A percentile compares a stretch with the other conserved stretches of the same genome.
phyloP scores from a whole-genome alignment of 2,329 filamentous ascomycete genomes.

The Aspergillus sp. region DNA sequence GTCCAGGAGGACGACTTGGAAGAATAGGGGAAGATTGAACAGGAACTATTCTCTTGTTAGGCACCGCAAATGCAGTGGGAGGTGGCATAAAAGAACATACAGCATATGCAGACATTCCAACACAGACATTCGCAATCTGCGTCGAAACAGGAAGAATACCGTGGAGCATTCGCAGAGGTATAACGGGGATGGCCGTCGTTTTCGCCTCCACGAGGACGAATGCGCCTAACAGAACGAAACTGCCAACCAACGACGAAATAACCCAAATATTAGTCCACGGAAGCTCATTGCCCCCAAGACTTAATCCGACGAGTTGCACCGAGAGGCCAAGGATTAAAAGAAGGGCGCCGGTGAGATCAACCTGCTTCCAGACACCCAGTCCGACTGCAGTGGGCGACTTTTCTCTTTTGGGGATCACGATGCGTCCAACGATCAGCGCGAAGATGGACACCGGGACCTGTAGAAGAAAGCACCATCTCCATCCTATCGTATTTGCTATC shows the following conservation, averaged over 20 bases:
- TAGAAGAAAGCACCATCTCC: slow-evolving; percentile 56
- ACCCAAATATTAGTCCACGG: slow-evolving; percentile 47
- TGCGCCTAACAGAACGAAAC: slow-evolving; percentile 35
- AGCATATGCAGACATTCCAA: slow-evolving; percentile 62
- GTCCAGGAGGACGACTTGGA: slow-evolving; percentile 43
- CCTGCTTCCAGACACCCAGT: slow-evolving; percentile 49
- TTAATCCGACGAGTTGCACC: slow-evolving; percentile 50
- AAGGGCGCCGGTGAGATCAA: slow-evolving; percentile 60
- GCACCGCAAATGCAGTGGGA: background rate
- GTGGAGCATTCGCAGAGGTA: slow-evolving; percentile 53
- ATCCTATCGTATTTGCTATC: slow-evolving; percentile 46
- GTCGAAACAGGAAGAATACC: slow-evolving; percentile 56
- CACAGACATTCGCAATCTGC: slow-evolving; percentile 60
- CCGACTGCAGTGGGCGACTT: background rate
- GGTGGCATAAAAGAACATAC: slow-evolving; percentile 41
- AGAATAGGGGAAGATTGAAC: slow-evolving; percentile 50
- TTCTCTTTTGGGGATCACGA: slow-evolving; percentile 52
- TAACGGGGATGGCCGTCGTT: slow-evolving; percentile 45
- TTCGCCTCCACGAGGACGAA: slow-evolving; percentile 44
- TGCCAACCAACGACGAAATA: slow-evolving; percentile 38
- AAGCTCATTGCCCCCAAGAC: slow-evolving; percentile 47
- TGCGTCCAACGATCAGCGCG: slow-evolving; percentile 55
- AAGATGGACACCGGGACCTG: slow-evolving; percentile 60
- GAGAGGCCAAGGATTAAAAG: slow-evolving; percentile 60
- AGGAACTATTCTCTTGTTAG: slow-evolving; percentile 36